Base-by-base conservation (phyloP, 345 rosid species). In the Laguncularia racemosa region DNA sequence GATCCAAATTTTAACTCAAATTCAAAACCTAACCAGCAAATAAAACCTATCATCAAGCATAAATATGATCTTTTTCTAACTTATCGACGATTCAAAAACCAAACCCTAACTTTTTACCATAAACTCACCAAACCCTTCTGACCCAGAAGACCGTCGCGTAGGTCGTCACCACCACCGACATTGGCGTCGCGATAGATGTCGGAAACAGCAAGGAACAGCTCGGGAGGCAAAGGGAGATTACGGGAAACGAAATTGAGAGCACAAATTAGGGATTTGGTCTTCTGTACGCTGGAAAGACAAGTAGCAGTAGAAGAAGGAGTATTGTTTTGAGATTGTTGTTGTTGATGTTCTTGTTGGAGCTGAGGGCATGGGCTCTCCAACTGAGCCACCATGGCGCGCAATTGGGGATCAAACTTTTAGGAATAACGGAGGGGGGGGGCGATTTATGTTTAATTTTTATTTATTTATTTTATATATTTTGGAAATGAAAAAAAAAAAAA, bases 371-470 rank as follows among this genome's bases (percentile, higher is more conserved):
- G 84, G 59, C 66, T 52, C 71, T 77, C 88, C 20, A 78, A 72
- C 80, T 76, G 89, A 73, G 84, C 81, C 65, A 76, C 84, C 97
- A 85, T 92, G 87, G 90, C 83, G 89, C 85, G 91, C 79, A 81
- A 45, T 48, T 59, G 44, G 20, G 56, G 60, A 61, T 61, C 56
- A 56, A 57, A 49, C 59, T 33, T 33, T 33, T 33, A 33, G 40
- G 40, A 33, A 7, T 33, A 4, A 33, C 9, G 40, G 40, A 33
- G 40, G 11, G 40, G 40, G 11, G 40, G 40, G 40, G 11, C 1
- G 40, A 33, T 33, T 33, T 33, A 1, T 33, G 40, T 33, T 33
- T 33, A 33, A 33, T 33, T 33, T 33, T 33, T 33, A 33, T 33
- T 33, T 33, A 33, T 4, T 4, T 33, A 3, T 33, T 33, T 33